Conservation (phyloP, 163 green algal genomes). For the Chlorella variabilis region DNA sequence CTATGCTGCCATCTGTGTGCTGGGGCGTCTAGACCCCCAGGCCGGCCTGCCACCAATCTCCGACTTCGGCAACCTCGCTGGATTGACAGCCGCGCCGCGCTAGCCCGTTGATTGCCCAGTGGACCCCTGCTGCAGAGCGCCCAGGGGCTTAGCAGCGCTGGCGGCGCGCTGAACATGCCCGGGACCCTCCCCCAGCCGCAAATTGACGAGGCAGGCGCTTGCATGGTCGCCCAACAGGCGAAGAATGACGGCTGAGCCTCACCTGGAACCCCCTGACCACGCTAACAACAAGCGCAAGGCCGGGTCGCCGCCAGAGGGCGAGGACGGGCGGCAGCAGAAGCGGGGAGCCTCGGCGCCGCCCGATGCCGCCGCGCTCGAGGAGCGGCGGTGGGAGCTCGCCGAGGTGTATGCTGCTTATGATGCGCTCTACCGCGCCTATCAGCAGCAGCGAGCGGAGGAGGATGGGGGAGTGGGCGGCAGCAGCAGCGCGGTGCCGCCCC, state of each 20-base stretch:
- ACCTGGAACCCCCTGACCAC: too few relatives aligned
- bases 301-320: neutral
- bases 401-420: slow-evolving; percentile 39
- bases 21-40: too few relatives aligned
- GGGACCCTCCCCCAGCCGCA: too few relatives aligned
- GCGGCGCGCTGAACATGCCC: neutral
- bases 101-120: too few relatives aligned
- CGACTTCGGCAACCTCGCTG: too few relatives aligned
- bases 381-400: slow-evolving; percentile 4
- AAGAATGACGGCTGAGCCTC: too few relatives aligned
- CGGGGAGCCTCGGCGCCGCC: neutral
- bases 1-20: too few relatives aligned
- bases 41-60: too few relatives aligned
- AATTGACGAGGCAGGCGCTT: neutral
- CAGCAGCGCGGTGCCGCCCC: neutral
- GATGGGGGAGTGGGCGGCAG: neutral
- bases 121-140: too few relatives aligned
- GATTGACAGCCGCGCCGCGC: too few relatives aligned
- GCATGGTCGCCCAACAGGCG: neutral
- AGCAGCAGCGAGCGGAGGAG: neutral
- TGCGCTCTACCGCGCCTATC: slow-evolving; percentile 6
- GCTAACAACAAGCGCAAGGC: slow-evolving; percentile 28
- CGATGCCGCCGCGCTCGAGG: neutral
- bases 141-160: neutral
- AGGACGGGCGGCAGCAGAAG: neutral